A percentile compares a stretch with the other conserved stretches of the same genome.
These are phyloP conservation scores for Ulota crispa DNA, from an alignment of 225 moss, liverwort and hornwort species.

Conservation along the genomic window DNA sequence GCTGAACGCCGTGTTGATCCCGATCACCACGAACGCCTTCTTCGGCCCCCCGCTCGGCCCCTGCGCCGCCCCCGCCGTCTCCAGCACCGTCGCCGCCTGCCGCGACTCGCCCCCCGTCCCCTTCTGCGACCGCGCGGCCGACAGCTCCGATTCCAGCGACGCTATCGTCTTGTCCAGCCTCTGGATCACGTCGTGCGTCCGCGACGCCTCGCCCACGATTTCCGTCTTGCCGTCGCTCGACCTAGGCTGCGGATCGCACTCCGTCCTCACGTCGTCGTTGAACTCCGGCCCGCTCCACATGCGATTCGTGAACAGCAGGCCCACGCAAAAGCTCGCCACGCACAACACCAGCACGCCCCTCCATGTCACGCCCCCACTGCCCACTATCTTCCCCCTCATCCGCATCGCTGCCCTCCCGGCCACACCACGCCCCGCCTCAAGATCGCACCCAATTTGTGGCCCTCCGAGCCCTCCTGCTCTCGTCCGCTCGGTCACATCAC, in stretches of 20 bases:
- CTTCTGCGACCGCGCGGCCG: constrained; percentile 66
- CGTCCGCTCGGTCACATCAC: constrained; percentile 13
- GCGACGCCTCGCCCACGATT: constrained; percentile 64
- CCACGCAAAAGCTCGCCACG: constrained; percentile 84
- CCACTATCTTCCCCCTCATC: constrained; percentile 40
- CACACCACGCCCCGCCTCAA: neutral
- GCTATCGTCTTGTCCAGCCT: constrained; percentile 87
- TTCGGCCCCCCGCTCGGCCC: constrained; percentile 48
- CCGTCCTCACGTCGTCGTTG: constrained; percentile 28
- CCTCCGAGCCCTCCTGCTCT: neutral
- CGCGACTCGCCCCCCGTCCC: constrained; percentile 39
- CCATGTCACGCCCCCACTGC: constrained; percentile 54
- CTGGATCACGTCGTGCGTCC: constrained; percentile 73
- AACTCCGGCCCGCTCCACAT: constrained; percentile 71
- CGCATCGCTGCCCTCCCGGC: constrained; percentile 33
- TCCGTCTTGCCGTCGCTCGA: constrained; percentile 56
- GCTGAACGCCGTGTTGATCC: constrained; percentile 96
- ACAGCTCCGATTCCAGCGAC: constrained; percentile 78
- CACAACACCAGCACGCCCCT: constrained; percentile 81
- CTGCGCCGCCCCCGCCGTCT: constrained; percentile 1
- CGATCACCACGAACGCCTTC: constrained; percentile 89
- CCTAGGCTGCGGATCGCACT: constrained; percentile 78
- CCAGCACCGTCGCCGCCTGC: neutral
- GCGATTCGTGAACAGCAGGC: constrained; percentile 81
- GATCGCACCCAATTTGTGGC: neutral